phyloP scores from a whole-genome alignment of 2,329 filamentous ascomycete genomes.

The Emydomyces testavorans region DNA sequence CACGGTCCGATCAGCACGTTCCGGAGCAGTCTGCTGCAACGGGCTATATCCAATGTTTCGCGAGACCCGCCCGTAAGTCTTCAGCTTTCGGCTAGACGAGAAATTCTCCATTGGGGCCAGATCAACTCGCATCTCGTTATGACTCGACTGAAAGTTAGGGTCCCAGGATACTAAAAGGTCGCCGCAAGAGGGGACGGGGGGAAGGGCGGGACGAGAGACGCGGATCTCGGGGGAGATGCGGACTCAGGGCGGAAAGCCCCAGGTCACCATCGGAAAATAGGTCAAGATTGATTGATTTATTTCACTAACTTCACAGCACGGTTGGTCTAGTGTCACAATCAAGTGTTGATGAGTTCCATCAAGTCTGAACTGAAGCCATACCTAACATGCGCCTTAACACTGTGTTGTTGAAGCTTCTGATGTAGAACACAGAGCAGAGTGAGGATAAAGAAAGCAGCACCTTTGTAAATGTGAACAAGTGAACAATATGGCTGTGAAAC shows the following conservation, averaged over 20 bases:
- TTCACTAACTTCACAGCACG: background rate
- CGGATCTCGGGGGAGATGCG: background rate
- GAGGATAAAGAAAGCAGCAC: background rate
- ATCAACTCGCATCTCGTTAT: background rate
- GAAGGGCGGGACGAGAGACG: background rate
- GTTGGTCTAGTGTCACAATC: background rate
- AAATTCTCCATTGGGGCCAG: conserved; percentile 7
- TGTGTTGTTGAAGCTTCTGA: background rate
- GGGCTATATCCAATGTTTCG: conserved; percentile 6
- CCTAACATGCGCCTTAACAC: background rate
- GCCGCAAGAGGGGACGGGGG: background rate
- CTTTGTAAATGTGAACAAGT: background rate
- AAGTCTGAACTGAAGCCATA: background rate
- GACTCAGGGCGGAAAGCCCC: background rate
- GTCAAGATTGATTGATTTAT: background rate
- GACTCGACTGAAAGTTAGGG: background rate
- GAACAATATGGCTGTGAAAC: background rate
- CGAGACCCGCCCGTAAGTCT: conserved; percentile 16
- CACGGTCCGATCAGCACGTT: background rate
- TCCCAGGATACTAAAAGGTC: background rate
- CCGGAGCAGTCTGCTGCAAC: background rate
- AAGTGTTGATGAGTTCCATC: background rate
- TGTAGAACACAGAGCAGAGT: background rate
- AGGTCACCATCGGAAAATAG: background rate
- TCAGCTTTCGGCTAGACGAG: conserved; percentile 14